Evolutionary conservation across 352 stramenopile species (phyloP).

Genomic region (Aphanomyces cochlioides): DNA sequence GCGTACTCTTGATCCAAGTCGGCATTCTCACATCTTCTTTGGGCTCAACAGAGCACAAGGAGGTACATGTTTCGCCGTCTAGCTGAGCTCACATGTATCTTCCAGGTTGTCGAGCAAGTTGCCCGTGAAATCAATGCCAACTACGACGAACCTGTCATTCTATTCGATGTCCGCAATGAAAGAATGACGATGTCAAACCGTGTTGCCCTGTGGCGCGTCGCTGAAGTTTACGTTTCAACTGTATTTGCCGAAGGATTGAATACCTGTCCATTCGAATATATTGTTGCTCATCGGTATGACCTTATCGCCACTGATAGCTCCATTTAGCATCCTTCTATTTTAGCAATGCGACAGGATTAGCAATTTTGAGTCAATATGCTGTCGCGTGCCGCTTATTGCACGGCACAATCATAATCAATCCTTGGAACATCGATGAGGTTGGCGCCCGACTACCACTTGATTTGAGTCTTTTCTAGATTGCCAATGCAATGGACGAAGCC

Average conservation of each 20-base stretch:
- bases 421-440: conserved; percentile 91
- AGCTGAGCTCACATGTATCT: background rate
- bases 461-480: background rate
- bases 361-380: conserved; percentile 98
- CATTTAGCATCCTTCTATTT: background rate
- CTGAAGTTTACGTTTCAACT: conserved; percentile 71
- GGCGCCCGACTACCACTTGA: conserved; percentile 29
- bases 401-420: conserved; percentile 95
- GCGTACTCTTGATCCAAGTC: conserved; percentile 13
- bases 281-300: conserved; percentile 65
- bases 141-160: conserved; percentile 63
- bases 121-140: conserved; percentile 90
- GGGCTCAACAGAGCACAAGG: background rate
- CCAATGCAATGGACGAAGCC: conserved; percentile 56
- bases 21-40: conserved; percentile 10
- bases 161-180: conserved; percentile 67
- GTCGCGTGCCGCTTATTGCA: conserved; percentile 93
- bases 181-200: conserved; percentile 64
- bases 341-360: conserved; percentile 70
- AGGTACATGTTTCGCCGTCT: background rate
- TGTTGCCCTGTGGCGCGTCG: conserved; percentile 70
- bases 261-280: conserved; percentile 78
- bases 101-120: conserved; percentile 85
- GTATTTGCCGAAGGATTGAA: conserved; percentile 76
- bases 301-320: background rate